Percentiles rank a stretch among this genome's conserved stretches.
phyloP scores from a whole-genome alignment of 352 stramenopile genomes.

The Phytopythium oedochilum region DNA sequence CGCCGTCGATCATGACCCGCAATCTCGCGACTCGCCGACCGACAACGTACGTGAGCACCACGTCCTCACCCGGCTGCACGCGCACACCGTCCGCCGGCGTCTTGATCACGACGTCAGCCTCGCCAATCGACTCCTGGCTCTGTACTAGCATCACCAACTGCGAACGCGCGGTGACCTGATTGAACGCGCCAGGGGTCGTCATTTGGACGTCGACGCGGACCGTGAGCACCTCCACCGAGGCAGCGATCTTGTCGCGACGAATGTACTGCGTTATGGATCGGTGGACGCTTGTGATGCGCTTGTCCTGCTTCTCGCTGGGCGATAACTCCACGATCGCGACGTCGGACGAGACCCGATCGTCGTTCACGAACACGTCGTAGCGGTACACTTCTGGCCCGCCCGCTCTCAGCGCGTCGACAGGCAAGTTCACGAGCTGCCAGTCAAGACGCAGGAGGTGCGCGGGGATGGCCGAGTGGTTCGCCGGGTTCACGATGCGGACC shows the following conservation, averaged over 20 bases:
- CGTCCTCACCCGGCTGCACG: background rate
- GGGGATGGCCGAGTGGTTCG: conserved; percentile 10
- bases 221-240: background rate
- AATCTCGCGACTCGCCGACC: conserved; percentile 24
- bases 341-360: conserved; percentile 27
- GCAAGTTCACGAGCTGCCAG: conserved; percentile 39
- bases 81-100: conserved; percentile 17
- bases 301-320: background rate
- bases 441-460: conserved; percentile 23
- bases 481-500: conserved; percentile 25
- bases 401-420: conserved; percentile 20
- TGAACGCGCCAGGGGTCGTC: conserved; percentile 19
- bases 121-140: conserved; percentile 8
- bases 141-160: background rate
- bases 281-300: background rate
- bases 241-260: background rate
- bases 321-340: conserved; percentile 23
- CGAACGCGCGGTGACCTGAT: background rate
- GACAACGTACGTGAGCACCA: conserved; percentile 8
- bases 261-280: background rate
- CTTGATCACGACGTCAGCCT: background rate
- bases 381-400: conserved; percentile 42
- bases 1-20: conserved; percentile 23
- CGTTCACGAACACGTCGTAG: conserved; percentile 34
- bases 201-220: conserved; percentile 35